phyloP scores from a whole-genome alignment of 805 yeast species.

The Metschnikowia santaceciliae region DNA sequence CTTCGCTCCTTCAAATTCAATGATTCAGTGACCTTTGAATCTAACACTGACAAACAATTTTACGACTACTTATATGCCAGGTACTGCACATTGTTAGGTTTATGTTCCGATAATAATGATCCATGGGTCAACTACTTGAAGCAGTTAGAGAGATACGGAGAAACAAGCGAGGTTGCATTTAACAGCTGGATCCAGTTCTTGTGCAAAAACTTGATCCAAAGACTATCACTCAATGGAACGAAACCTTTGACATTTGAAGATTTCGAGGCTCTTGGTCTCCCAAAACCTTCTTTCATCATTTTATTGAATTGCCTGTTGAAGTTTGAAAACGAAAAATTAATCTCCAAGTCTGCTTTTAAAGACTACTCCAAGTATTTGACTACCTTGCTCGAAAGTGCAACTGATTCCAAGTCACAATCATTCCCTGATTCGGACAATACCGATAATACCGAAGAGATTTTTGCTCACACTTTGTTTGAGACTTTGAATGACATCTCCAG shows the following conservation, averaged over 20 bases:
- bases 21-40: conserved; percentile 2
- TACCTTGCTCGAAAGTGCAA: conserved; percentile 15
- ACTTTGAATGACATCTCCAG: conserved; percentile 23
- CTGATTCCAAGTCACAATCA: conserved; percentile 13
- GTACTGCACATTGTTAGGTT: conserved; percentile 30
- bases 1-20: conserved; percentile 12
- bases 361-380: conserved; percentile 27
- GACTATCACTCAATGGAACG: conserved; percentile 18
- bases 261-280: conserved; percentile 18
- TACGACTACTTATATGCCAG: conserved; percentile 31
- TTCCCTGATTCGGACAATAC: conserved; percentile 30
- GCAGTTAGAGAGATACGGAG: conserved; percentile 15
- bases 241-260: conserved; percentile 17
- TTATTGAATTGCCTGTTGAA: conserved; percentile 27
- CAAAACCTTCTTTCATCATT: conserved; percentile 22
- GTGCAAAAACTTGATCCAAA: conserved; percentile 18
- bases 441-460: conserved; percentile 20
- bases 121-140: conserved; percentile 29
- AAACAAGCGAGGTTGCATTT: conserved; percentile 31
- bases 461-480: conserved; percentile 29
- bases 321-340: conserved; percentile 15
- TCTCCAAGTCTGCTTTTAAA: conserved; percentile 19
- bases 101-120: conserved; percentile 17
- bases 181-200: conserved; percentile 33
- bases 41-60: conserved; percentile 19